phyloP scores from a whole-genome alignment of 2,329 filamentous ascomycete species.

The Penicillium sumatraense region DNA sequence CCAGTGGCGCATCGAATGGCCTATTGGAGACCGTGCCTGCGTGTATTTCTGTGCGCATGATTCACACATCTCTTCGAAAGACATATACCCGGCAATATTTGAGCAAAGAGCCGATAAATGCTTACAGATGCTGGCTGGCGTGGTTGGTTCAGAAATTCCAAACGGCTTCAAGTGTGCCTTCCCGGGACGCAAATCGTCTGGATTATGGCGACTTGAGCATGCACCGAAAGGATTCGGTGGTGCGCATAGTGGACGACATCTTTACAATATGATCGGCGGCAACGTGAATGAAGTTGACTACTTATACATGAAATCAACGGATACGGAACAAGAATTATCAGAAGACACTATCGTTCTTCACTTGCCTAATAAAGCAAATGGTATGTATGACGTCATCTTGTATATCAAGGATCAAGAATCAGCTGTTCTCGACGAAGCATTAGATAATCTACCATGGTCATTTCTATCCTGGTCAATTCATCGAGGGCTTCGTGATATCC shows the following conservation, averaged over 20 bases:
- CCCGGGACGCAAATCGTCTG: slow-evolving; percentile 7
- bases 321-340: not conserved
- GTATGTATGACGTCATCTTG: not conserved
- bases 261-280: slow-evolving; percentile 14
- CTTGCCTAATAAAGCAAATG: not conserved
- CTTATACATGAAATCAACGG: not conserved
- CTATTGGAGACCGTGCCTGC: slow-evolving; percentile 6
- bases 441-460: slow-evolving; percentile 10
- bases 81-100: slow-evolving; percentile 7
- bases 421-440: slow-evolving; percentile 3
- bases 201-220: slow-evolving; percentile 3
- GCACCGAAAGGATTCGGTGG: slow-evolving; percentile 7
- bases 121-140: slow-evolving; percentile 10
- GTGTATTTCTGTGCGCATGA: slow-evolving; percentile 8
- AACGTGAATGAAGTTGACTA: slow-evolving; percentile 12
- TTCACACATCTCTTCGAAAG: slow-evolving; percentile 5
- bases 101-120: slow-evolving; percentile 4
- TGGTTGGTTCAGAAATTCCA: not conserved
- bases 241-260: slow-evolving; percentile 11
- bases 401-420: not conserved
- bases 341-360: not conserved
- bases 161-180: slow-evolving; percentile 13
- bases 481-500: slow-evolving; percentile 4
- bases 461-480: slow-evolving; percentile 8
- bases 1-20: slow-evolving; percentile 11